These are phyloP conservation scores for Dendrobium nobile DNA, from an alignment of 106 monocot species.

Conservation along the genomic window DNA sequence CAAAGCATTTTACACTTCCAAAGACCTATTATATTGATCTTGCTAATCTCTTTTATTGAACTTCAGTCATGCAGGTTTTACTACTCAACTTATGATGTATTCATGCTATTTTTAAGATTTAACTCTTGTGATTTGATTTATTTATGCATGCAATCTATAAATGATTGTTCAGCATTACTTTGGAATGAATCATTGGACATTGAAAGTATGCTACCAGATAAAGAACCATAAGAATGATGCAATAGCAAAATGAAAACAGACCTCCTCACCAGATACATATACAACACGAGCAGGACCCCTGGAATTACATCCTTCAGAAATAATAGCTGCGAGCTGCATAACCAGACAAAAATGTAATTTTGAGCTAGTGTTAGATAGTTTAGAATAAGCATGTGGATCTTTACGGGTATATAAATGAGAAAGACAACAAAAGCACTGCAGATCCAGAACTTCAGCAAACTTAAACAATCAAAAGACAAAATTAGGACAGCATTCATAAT, in stretches of 20 bases:
- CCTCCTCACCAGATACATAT: constrained; percentile 99
- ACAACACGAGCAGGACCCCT: constrained; percentile 47
- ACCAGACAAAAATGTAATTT: neutral
- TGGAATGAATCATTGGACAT: neutral
- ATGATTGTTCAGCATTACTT: neutral
- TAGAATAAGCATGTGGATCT: neutral
- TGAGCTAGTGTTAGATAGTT: neutral
- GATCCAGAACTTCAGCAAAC: neutral
- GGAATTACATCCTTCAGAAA: constrained; percentile 40
- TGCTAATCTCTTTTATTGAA: neutral
- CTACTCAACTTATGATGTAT: neutral
- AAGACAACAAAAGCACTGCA: neutral
- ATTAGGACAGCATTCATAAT: neutral
- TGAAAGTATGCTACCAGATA: neutral
- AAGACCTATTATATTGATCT: neutral
- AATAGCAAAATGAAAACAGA: constrained; percentile 26
- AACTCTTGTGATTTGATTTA: neutral
- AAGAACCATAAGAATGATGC: neutral
- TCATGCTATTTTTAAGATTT: neutral
- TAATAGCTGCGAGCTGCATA: constrained; percentile 69
- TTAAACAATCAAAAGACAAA: neutral
- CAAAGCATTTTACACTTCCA: neutral
- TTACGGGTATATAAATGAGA: neutral
- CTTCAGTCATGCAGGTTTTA: neutral
- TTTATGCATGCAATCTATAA: neutral